Evolutionary conservation across 257 asterid species (phyloP).

Genomic region (Capsicum chinense): DNA sequence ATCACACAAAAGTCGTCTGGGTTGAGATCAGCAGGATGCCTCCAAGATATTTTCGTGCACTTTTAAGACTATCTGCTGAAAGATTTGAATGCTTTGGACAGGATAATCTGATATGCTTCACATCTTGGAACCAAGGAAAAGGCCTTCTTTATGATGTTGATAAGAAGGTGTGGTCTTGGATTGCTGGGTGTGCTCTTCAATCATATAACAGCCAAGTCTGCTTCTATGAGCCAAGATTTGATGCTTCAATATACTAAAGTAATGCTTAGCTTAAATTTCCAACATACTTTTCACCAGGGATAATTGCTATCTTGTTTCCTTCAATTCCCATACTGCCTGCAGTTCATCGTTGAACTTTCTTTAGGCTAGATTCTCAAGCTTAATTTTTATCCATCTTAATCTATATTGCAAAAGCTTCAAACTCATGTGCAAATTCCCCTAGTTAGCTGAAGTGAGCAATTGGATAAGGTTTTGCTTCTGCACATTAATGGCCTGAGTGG

Average conservation of each 20-base stretch:
- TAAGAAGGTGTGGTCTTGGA: slow-evolving; percentile 95
- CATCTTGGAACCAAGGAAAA: slow-evolving; percentile 98
- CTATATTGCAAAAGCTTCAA: not conserved
- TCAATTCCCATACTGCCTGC: not conserved
- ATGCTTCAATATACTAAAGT: slow-evolving; percentile 61
- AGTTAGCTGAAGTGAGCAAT: slow-evolving; percentile 12
- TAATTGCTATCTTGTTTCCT: slow-evolving; percentile 26
- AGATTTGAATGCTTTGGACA: slow-evolving; percentile 98
- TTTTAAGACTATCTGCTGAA: slow-evolving; percentile 88
- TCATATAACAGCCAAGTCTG: slow-evolving; percentile 93
- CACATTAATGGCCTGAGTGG: not conserved
- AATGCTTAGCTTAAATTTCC: slow-evolving; percentile 10
- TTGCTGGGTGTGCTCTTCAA: slow-evolving; percentile 93
- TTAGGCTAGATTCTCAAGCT: slow-evolving; percentile 22
- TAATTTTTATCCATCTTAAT: slow-evolving; percentile 7
- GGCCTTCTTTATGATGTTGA: slow-evolving; percentile 93
- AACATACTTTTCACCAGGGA: not conserved
- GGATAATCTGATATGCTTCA: slow-evolving; percentile 91
- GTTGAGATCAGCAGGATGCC: slow-evolving; percentile 96
- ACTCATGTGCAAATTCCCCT: not conserved
- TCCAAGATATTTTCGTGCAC: slow-evolving; percentile 84
- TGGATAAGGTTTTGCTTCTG: not conserved
- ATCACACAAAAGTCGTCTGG: slow-evolving; percentile 80
- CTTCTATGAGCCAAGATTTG: slow-evolving; percentile 98
- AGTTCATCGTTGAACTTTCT: slow-evolving; percentile 17